A percentile compares a stretch with the other conserved stretches of the same genome.
These are phyloP conservation scores for Lyophyllum decastes DNA, from an alignment of 768 basidiomycete genomes.

Conservation along the genomic window DNA sequence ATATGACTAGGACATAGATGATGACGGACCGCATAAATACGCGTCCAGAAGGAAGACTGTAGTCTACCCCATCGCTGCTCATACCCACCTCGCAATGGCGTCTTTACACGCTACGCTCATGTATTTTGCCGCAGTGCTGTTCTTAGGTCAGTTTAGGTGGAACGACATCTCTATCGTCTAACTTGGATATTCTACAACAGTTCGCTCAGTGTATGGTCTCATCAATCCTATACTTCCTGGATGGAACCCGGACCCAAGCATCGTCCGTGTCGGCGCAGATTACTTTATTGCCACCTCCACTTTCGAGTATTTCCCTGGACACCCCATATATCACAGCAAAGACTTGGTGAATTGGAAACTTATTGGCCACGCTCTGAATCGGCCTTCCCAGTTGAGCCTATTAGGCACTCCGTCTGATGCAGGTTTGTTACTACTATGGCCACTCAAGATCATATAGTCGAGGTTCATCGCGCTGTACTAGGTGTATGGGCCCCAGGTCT, in stretches of 20 bases:
- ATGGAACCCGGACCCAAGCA: constrained; percentile 42
- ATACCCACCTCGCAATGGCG: not conserved
- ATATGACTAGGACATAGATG: not conserved
- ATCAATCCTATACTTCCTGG: constrained; percentile 40
- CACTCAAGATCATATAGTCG: not conserved
- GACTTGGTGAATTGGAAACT: constrained; percentile 36
- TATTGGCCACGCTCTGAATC: constrained; percentile 38
- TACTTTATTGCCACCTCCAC: constrained; percentile 41
- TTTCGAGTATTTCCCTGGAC: constrained; percentile 42
- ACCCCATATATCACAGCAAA: constrained; percentile 43
- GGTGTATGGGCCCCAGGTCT: constrained; percentile 38
- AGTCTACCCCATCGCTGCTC: not conserved
- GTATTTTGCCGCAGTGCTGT: not conserved
- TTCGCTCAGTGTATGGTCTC: constrained; percentile 2
- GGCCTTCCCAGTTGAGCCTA: constrained; percentile 35
- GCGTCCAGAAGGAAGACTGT: not conserved
- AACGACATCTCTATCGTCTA: not conserved
- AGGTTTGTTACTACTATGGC: constrained; percentile 22
- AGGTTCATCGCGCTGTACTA: constrained; percentile 4
- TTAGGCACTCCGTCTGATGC: constrained; percentile 40
- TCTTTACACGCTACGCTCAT: not conserved
- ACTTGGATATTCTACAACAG: not conserved
- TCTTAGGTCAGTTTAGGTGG: not conserved
- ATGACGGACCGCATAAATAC: not conserved
- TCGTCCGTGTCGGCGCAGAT: constrained; percentile 37